Percentiles rank a stretch among this genome's conserved stretches.
These are phyloP conservation scores for Ceratocystis colombiana DNA, from an alignment of 2,329 filamentous ascomycete genomes.

Conservation along the genomic window DNA sequence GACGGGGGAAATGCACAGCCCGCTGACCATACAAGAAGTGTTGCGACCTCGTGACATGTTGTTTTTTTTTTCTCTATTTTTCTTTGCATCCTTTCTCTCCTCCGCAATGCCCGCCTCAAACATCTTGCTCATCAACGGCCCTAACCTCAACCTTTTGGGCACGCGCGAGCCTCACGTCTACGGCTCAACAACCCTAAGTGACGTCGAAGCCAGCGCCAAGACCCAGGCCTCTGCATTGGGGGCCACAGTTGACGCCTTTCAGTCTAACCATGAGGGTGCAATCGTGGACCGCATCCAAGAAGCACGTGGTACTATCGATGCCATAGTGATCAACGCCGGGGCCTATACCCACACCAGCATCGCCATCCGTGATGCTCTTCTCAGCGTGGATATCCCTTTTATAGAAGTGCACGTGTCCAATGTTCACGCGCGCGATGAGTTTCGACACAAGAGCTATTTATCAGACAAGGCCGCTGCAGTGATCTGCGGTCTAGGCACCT, in stretches of 20 bases:
- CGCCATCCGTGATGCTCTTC: conserved; percentile 61
- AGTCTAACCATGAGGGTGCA: conserved; percentile 69
- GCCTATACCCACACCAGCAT: conserved; percentile 69
- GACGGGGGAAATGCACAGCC: too few species aligned
- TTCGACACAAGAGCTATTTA: conserved; percentile 59
- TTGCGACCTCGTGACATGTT: neutral
- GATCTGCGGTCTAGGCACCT: conserved; percentile 57
- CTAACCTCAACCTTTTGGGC: conserved; percentile 71
- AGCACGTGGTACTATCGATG: conserved; percentile 49
- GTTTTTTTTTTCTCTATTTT: neutral
- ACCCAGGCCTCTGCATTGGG: conserved; percentile 42
- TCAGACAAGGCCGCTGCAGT: conserved; percentile 66
- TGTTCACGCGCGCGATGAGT: conserved; percentile 60
- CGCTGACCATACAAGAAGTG: too few species aligned
- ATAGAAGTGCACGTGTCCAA: conserved; percentile 70
- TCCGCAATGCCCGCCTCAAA: conserved; percentile 32
- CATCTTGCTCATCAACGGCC: conserved; percentile 69
- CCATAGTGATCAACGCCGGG: conserved; percentile 65
- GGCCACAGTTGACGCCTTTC: conserved; percentile 48
- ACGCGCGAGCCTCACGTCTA: conserved; percentile 65
- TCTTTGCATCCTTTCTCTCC: neutral
- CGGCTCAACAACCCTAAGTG: conserved; percentile 55
- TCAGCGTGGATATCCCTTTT: conserved; percentile 60
- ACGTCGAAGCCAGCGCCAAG: conserved; percentile 45
- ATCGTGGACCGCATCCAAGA: conserved; percentile 64